Evolutionary conservation across 305 asterid species (phyloP).

Genomic region (Plantago coronopus): DNA sequence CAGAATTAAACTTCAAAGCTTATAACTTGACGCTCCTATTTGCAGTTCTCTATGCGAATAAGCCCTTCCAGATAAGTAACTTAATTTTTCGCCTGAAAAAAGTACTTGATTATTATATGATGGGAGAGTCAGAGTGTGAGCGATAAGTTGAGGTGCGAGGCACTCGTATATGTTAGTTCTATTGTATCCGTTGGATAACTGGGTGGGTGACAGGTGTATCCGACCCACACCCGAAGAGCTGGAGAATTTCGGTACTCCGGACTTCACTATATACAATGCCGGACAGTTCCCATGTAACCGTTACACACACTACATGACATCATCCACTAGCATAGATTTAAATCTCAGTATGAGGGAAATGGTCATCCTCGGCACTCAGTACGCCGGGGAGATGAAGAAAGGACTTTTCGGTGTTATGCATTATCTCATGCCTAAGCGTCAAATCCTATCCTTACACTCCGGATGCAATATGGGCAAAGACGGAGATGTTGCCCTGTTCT

Average conservation of each 20-base stretch:
- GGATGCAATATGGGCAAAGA: constrained; percentile 99
- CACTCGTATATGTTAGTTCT: constrained; percentile 22
- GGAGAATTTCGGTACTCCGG: constrained; percentile 95
- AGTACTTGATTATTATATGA: background rate
- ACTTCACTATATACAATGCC: constrained; percentile 98
- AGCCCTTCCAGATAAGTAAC: constrained; percentile 42
- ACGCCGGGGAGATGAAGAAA: constrained; percentile 99
- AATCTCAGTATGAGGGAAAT: constrained; percentile 87
- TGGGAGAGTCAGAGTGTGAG: constrained; percentile 19
- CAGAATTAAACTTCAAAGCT: background rate
- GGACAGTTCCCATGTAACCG: constrained; percentile 99
- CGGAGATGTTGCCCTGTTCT: constrained; percentile 97
- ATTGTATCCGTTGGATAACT: constrained; percentile 42
- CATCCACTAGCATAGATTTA: constrained; percentile 97
- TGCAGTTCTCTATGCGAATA: constrained; percentile 37
- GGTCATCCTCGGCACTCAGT: constrained; percentile 99
- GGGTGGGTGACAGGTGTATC: constrained; percentile 96
- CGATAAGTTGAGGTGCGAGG: constrained; percentile 18
- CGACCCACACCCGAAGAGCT: constrained; percentile 99
- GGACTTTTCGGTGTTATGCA: constrained; percentile 97
- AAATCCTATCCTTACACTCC: constrained; percentile 90
- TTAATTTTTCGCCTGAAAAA: background rate
- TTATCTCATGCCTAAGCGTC: constrained; percentile 98
- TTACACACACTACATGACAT: constrained; percentile 98
- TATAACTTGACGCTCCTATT: constrained; percentile 23